A percentile compares a stretch with the other conserved stretches of the same genome.
Conservation (phyloP, 345 rosid species). For the Gossypioides kirkii region DNA sequence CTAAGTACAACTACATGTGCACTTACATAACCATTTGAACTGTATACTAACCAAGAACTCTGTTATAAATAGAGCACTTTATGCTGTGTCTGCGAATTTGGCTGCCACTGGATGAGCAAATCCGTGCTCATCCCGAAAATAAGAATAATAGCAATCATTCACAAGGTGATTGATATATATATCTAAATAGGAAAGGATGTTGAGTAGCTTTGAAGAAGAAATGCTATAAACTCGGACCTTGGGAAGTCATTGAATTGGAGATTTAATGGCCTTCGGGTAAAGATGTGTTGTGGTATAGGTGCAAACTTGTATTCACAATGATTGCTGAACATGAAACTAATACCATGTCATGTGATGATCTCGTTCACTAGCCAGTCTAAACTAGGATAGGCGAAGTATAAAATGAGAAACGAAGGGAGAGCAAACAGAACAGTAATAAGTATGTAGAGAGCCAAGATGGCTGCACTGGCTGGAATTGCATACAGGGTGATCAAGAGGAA, state of each 20-base stretch:
- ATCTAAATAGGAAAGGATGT: background rate
- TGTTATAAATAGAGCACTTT: background rate
- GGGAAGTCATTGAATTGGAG: slow-evolving; percentile 19
- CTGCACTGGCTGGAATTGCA: slow-evolving; percentile 88
- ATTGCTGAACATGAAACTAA: slow-evolving; percentile 3
- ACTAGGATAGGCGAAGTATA: slow-evolving; percentile 82
- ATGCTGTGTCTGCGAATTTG: background rate
- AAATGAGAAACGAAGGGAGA: slow-evolving; percentile 78
- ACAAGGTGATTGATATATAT: background rate
- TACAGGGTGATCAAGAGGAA: slow-evolving; percentile 72
- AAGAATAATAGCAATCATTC: slow-evolving; percentile 1
- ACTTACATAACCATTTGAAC: slow-evolving; percentile 13
- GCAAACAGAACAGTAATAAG: slow-evolving; percentile 73
- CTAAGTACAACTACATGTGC: slow-evolving; percentile 5
- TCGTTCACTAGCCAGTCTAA: slow-evolving; percentile 90
- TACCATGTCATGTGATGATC: slow-evolving; percentile 49
- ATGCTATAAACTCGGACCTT: slow-evolving; percentile 1
- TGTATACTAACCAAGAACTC: slow-evolving; percentile 14
- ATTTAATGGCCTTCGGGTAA: background rate
- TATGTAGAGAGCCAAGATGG: slow-evolving; percentile 68
- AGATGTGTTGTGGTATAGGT: slow-evolving; percentile 6
- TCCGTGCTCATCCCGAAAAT: background rate
- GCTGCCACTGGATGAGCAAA: background rate
- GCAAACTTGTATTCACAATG: slow-evolving; percentile 19
- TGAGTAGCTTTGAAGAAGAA: background rate